A percentile compares a stretch with the other conserved stretches of the same genome.
Evolutionary conservation across 805 yeast species (phyloP).

Genomic region (Ogataea pignaliae): DNA sequence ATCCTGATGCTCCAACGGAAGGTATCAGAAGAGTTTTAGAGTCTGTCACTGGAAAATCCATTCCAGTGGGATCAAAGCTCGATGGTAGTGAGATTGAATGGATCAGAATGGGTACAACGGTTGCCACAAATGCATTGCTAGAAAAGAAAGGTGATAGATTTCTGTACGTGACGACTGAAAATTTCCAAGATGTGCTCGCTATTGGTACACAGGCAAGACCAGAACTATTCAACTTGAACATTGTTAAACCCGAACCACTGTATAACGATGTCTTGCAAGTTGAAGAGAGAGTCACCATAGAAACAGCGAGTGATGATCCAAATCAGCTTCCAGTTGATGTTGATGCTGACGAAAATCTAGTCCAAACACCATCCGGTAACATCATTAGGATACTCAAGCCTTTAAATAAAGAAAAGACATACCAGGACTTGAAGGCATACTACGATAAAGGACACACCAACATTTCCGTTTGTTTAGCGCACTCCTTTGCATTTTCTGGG

Average conservation of each 20-base stretch:
- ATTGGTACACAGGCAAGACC: constrained; percentile 31
- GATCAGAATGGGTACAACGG: constrained; percentile 26
- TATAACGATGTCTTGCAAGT: constrained; percentile 16
- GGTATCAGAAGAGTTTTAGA: constrained; percentile 23
- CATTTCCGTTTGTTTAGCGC: constrained; percentile 32
- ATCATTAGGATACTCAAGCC: constrained; percentile 20
- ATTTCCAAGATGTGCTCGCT: constrained; percentile 28
- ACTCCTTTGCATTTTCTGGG: constrained; percentile 33
- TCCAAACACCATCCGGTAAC: constrained; percentile 15
- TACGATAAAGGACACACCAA: constrained; percentile 21
- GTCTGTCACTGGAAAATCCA: constrained; percentile 10
- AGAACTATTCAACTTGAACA: constrained; percentile 16
- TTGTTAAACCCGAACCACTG: constrained; percentile 13
- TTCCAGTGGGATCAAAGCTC: constrained; percentile 15
- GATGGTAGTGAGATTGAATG: constrained; percentile 18
- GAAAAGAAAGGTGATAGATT: constrained; percentile 20
- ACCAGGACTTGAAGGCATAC: constrained; percentile 15
- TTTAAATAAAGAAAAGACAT: constrained; percentile 15
- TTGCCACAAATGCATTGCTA: constrained; percentile 22
- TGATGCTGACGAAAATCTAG: constrained; percentile 3
- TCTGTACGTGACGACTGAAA: constrained; percentile 24
- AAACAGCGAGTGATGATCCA: constrained; percentile 24
- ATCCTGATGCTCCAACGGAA: constrained; percentile 24
- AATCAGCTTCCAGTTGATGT: constrained; percentile 14
- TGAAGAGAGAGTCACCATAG: constrained; percentile 22